Conservation (phyloP, 257 asterid species). For the Rauvolfia tetraphylla region DNA sequence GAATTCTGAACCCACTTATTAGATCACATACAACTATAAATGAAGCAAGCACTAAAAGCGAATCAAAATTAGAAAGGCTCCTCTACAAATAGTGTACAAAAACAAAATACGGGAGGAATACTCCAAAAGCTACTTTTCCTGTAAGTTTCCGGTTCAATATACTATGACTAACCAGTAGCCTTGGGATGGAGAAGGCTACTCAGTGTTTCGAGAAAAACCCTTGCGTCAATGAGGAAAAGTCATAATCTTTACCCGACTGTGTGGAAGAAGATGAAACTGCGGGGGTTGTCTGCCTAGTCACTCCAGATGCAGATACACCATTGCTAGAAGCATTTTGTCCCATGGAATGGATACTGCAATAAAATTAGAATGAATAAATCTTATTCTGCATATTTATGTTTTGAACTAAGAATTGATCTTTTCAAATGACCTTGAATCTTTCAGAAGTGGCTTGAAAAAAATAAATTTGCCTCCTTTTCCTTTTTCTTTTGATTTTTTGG, state of each 20-base stretch:
- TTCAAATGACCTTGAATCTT: not conserved
- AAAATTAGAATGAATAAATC: conserved; percentile 8
- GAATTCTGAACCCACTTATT: conserved; percentile 38
- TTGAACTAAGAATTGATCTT: not conserved
- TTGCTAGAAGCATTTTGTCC: conserved; percentile 51
- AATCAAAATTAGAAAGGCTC: conserved; percentile 28
- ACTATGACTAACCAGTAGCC: conserved; percentile 19
- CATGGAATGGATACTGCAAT: conserved; percentile 48
- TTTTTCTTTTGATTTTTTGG: too few species aligned
- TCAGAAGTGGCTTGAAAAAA: not conserved
- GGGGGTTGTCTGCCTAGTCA: conserved; percentile 36
- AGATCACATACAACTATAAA: conserved; percentile 37
- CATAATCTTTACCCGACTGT: conserved; percentile 67
- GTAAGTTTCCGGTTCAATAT: conserved; percentile 21
- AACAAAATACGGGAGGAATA: conserved; percentile 34
- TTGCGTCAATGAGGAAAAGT: conserved; percentile 91
- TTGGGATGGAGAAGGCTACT: not conserved
- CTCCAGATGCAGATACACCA: conserved; percentile 44
- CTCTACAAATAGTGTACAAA: conserved; percentile 52
- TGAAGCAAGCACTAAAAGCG: conserved; percentile 20
- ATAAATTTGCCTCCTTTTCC: not conserved
- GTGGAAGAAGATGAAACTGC: conserved; percentile 47
- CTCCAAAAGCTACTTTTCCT: conserved; percentile 31
- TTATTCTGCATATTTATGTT: not conserved
- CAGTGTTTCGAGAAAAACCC: conserved; percentile 74